Evolutionary conservation across 768 basidiomycete species (phyloP), one percentile per base, ranked within the genome.

Genomic region (Kwoniella dejecticola): DNA sequence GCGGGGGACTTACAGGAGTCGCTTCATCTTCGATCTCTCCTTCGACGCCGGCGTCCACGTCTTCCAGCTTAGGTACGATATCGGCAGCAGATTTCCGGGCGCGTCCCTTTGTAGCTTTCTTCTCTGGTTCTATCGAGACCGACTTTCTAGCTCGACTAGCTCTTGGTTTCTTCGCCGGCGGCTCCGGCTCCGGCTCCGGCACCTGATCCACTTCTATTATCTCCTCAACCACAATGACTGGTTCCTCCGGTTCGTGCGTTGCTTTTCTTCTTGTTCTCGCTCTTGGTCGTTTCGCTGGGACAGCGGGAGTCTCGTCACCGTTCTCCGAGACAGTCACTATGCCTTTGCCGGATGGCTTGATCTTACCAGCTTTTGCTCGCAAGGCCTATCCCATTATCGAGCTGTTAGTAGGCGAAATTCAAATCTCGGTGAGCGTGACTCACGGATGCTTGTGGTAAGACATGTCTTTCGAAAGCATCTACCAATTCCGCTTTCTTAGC

Each of bases 401-500:
- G 58, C 29, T 45, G 41, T 58, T 61, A 33, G 8, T 30, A 44
- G 12, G 8, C 10, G 33, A 26, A 21, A 33, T 38, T 12, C 41
- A 38, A 52, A 33, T 40, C 31, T n/a, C 10, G n/a, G 7, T 21
- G 30, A 21, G 30, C 2, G 2, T 1, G 13, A 71, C 70, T 50
- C 26, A 74, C 75, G 8, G 57, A n/a, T 36, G 72, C 74, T 48
- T 68, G 62, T n/a, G 66, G 55, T 23, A 57, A 30, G n/a, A 78
- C 69, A 13, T 69, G 26, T 2, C 57, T 31, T 29, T 74, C 67
- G 46, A 78, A 78, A 3, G 60, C 57, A 23, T 63, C 45, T 1
- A 78, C 59, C 2, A 78, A 63, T 33, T 77, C 77, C 7, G 72
- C 70, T 58, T 78, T 78, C 61, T 75, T 78, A 6, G 67, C 64